These are phyloP conservation scores for Datisca glomerata DNA, from an alignment of 306 rosid genomes.

Conservation along the genomic window DNA sequence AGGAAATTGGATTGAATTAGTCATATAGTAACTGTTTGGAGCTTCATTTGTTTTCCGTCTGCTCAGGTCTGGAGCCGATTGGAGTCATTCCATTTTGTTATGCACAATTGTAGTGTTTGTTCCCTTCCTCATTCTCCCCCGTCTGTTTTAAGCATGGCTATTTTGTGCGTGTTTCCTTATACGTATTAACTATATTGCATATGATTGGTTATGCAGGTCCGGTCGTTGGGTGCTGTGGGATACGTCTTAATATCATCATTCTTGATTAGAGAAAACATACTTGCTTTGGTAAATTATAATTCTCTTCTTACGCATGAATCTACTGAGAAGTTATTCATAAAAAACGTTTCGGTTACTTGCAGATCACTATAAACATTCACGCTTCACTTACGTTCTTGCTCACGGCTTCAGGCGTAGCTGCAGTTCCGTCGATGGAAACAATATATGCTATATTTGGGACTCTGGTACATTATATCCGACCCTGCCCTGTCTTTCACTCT, in stretches of 20 bases:
- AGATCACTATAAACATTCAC: constrained; percentile 94
- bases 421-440: constrained; percentile 64
- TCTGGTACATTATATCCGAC: constrained; percentile 37
- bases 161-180: too few species aligned
- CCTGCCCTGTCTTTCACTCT: not conserved
- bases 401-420: constrained; percentile 55
- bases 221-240: constrained; percentile 76
- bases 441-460: constrained; percentile 59
- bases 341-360: constrained; percentile 16
- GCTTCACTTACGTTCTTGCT: constrained; percentile 80
- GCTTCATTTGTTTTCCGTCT: constrained; percentile 13
- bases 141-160: too few species aligned
- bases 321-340: constrained; percentile 1
- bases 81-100: constrained; percentile 67
- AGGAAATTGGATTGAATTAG: too few species aligned
- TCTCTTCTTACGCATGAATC: constrained; percentile 1
- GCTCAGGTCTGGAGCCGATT: constrained; percentile 60
- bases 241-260: constrained; percentile 75
- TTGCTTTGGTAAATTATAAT: constrained; percentile 59
- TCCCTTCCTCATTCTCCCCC: constrained; percentile 18
- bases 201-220: constrained; percentile 38
- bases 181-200: too few species aligned
- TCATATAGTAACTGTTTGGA: too few species aligned
- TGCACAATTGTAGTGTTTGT: constrained; percentile 68
- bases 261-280: constrained; percentile 86